Evolutionary conservation across 495 filamentous ascomycete genomes (phyloP).

Genomic region (Astrocystis sublimbata): DNA sequence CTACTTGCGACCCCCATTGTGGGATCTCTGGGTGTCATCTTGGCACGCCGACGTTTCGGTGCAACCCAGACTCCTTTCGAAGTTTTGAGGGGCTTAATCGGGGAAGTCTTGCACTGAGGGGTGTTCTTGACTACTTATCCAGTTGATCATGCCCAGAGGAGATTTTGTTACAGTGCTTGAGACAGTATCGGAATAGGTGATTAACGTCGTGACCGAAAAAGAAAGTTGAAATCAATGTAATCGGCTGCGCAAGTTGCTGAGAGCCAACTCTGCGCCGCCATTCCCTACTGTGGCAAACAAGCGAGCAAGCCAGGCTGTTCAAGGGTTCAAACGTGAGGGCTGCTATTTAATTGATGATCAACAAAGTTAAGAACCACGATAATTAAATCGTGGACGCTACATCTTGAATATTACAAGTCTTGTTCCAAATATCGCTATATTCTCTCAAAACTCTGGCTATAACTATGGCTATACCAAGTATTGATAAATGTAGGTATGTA

Average conservation of each 20-base stretch:
- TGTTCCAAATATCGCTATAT: too few species aligned
- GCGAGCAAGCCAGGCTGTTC: too few species aligned
- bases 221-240: conserved; percentile 34
- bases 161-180: too few species aligned
- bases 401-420: too few species aligned
- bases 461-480: background rate
- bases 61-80: conserved; percentile 15
- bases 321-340: too few species aligned
- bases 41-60: conserved; percentile 15
- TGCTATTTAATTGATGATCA: too few species aligned
- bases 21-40: conserved; percentile 23
- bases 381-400: too few species aligned
- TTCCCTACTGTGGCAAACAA: too few species aligned
- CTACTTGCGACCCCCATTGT: conserved; percentile 35
- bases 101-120: background rate
- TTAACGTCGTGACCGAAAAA: too few species aligned
- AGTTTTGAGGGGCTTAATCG: background rate
- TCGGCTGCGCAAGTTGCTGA: conserved; percentile 47
- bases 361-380: too few species aligned
- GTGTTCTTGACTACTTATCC: background rate
- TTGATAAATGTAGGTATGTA: too few species aligned
- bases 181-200: too few species aligned
- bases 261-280: conserved; percentile 47
- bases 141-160: conserved; percentile 11
- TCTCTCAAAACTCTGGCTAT: background rate